Evolutionary conservation across 2,329 filamentous ascomycete species (phyloP).

Genomic region (Beauveria brongniartii): DNA sequence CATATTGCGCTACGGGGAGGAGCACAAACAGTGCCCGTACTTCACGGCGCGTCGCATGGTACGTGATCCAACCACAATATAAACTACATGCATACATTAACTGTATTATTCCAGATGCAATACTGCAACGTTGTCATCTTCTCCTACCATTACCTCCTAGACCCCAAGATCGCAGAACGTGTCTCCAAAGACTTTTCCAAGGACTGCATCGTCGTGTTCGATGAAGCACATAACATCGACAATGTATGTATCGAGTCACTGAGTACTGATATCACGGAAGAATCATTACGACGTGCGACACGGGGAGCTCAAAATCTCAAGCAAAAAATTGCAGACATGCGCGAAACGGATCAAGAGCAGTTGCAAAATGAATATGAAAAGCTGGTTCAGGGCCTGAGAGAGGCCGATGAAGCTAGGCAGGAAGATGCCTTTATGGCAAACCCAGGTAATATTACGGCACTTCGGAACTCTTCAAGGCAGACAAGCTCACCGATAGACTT

Average conservation of each 20-base stretch:
- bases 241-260: conserved; percentile 98
- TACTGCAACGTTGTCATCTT: conserved; percentile 99
- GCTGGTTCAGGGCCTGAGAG: conserved; percentile 81
- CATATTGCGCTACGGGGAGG: conserved; percentile 80
- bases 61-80: conserved; percentile 19
- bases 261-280: conserved; percentile 94
- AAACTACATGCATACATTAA: neutral
- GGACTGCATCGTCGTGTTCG: conserved; percentile 97
- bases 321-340: conserved; percentile 86
- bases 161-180: conserved; percentile 93
- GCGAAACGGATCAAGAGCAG: conserved; percentile 88
- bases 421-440: conserved; percentile 98
- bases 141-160: conserved; percentile 95
- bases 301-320: conserved; percentile 87
- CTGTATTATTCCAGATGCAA: conserved; percentile 59
- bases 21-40: conserved; percentile 95
- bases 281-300: conserved; percentile 84
- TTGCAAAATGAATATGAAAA: conserved; percentile 93
- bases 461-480: neutral
- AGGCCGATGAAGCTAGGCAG: conserved; percentile 79
- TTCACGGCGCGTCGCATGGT: conserved; percentile 94
- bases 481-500: conserved; percentile 14
- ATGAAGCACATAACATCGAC: conserved; percentile 98
- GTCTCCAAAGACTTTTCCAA: conserved; percentile 95
- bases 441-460: conserved; percentile 41